Evolutionary conservation across 2,329 filamentous ascomycete genomes (phyloP), one percentile per base, ranked within the genome.

Genomic region (Fusarium sp.): DNA sequence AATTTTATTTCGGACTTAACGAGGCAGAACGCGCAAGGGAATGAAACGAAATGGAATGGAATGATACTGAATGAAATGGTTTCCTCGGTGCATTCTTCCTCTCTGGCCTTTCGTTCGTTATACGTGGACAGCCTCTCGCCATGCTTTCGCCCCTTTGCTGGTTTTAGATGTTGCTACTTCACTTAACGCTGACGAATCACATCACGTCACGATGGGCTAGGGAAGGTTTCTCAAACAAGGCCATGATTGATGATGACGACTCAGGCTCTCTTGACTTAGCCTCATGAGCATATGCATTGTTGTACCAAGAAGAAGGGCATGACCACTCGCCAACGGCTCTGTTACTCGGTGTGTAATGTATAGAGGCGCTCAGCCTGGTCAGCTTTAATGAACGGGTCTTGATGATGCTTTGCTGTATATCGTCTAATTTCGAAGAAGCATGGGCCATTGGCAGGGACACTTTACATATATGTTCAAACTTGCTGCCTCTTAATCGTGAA

Each of bases 361-460:
- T 67, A 46, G 67, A 58, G 60, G 59, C 59, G 54, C 45, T 60
- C 54, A 39, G 67, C 52, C 48, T 72, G 56, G 74, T 59, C 61
- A 73, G 70, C 70, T 73, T 66, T 68, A 63, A 73, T 61, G 57
- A 64, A 64, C 67, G 44, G 69, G 65, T 65, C 72, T 72, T 66
- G 38, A 65, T 64, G 67, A 73, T 76, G 73, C 58, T 68, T 76
- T 74, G 59, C 66, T 76, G 73, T 78, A 70, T 73, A 73, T 76
- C 76, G 77, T 78, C 76, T 78, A 75, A 73, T 72, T 77, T 74
- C 69, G 60, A 77, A 61, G 63, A 69, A 71, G 63, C 63, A 77
- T 59, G 72, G 56, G 69, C 66, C 67, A 69, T 62, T 77, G 70
- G 63, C 66, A 60, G 70, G 73, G 67, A 77, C 72, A 65, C 69